phyloP scores from a whole-genome alignment of 2,329 filamentous ascomycete genomes.

The Cercospora canescens region DNA sequence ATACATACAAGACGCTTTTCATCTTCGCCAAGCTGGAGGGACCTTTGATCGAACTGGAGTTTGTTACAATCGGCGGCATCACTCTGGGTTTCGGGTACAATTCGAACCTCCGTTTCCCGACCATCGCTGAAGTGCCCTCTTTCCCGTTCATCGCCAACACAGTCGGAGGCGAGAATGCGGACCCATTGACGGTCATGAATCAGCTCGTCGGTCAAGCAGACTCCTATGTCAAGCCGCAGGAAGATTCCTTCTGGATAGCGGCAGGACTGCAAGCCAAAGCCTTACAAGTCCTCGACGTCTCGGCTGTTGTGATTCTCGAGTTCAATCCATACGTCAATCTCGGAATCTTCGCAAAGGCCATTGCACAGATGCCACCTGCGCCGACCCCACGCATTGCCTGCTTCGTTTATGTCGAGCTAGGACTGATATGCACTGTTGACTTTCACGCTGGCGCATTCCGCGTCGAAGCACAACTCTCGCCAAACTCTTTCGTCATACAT shows the following conservation, averaged over 20 bases:
- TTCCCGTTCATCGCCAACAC: slow-evolving; percentile 13
- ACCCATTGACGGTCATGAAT: slow-evolving; percentile 9
- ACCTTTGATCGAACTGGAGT: slow-evolving; percentile 16
- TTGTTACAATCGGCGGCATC: slow-evolving; percentile 12
- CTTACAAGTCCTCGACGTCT: slow-evolving; percentile 3
- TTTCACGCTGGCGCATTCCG: not conserved
- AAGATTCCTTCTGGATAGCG: slow-evolving; percentile 12
- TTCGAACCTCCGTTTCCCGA: slow-evolving; percentile 1
- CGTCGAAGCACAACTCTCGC: slow-evolving; percentile 8
- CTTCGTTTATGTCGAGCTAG: slow-evolving; percentile 8
- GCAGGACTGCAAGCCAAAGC: slow-evolving; percentile 11
- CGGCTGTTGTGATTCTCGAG: slow-evolving; percentile 3
- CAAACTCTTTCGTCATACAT: slow-evolving; percentile 10
- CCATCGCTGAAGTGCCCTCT: slow-evolving; percentile 3
- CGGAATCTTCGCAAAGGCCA: slow-evolving; percentile 12
- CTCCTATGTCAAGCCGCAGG: slow-evolving; percentile 1
- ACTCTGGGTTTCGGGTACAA: slow-evolving; percentile 18
- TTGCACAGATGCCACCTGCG: slow-evolving; percentile 8
- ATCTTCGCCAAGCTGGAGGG: slow-evolving; percentile 16
- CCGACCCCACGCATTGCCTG: not conserved
- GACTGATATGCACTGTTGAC: slow-evolving; percentile 2
- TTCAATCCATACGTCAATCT: slow-evolving; percentile 10
- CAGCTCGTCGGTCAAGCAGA: not conserved
- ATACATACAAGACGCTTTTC: slow-evolving; percentile 13
- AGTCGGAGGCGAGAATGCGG: not conserved